These are phyloP conservation scores for Metschnikowia chrysomelidarum DNA, from an alignment of 805 yeast genomes.

Conservation along the genomic window DNA sequence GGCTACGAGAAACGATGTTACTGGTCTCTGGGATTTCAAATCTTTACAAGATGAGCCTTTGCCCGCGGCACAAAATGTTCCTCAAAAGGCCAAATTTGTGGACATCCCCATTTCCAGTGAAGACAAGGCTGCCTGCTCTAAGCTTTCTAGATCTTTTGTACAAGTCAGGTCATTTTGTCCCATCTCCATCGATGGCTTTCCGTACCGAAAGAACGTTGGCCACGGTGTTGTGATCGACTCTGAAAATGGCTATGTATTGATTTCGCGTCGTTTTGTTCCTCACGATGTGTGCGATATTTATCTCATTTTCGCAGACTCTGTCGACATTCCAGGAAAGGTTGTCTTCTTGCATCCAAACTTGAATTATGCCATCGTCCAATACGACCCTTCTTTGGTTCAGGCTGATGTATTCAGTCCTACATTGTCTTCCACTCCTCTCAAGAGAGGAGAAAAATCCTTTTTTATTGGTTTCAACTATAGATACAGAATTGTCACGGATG, in stretches of 20 bases:
- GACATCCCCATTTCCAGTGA: conserved; percentile 61
- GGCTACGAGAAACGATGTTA: conserved; percentile 57
- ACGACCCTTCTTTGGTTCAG: conserved; percentile 70
- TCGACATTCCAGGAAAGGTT: conserved; percentile 75
- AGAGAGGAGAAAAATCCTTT: conserved; percentile 72
- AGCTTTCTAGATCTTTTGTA: conserved; percentile 67
- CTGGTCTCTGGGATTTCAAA: conserved; percentile 57
- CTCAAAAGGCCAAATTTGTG: conserved; percentile 66
- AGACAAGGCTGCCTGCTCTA: conserved; percentile 45
- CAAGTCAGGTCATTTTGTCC: conserved; percentile 65
- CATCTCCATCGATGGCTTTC: conserved; percentile 71
- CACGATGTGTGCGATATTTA: conserved; percentile 77
- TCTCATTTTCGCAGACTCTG: conserved; percentile 81
- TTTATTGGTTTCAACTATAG: conserved; percentile 80
- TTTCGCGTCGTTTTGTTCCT: conserved; percentile 75
- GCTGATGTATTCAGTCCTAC: conserved; percentile 73
- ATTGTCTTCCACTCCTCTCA: conserved; percentile 53
- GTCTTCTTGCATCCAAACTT: conserved; percentile 84
- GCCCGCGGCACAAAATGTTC: conserved; percentile 49
- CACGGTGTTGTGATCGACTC: conserved; percentile 85
- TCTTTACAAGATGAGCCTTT: conserved; percentile 59
- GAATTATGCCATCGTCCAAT: conserved; percentile 79
- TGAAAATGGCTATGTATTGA: conserved; percentile 71
- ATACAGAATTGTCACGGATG: conserved; percentile 67
- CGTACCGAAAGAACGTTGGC: conserved; percentile 57